Base-by-base conservation (phyloP, 2,329 filamentous ascomycete genomes). In the Diaporthe citriasiana region DNA sequence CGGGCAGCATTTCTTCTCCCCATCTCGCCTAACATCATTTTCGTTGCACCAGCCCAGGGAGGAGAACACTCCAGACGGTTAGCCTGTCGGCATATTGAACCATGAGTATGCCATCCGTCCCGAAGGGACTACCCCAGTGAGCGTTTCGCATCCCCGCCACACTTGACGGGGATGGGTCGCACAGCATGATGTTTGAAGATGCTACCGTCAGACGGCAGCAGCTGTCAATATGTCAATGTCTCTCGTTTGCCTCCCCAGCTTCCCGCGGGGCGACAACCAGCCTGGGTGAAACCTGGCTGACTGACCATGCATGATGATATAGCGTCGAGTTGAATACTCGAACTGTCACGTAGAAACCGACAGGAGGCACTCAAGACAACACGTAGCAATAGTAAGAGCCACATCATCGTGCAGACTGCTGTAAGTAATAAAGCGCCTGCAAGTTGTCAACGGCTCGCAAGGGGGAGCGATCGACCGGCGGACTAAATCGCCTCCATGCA, bases 101-200 rank as follows among this genome's bases (percentile, higher is more conserved):
- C 47, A 51, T 51, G 47, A 30, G 40, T 40, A 40, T 40, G 45
- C 33, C 63, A 33, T 53, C 63, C 63, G 47, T 27, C n/a, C 63
- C 3, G 13, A 25, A 30, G 17, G 33, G n/a, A 40, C 63, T 40
- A 22, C 47, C 35, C 22, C 47, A 53, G 33, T 53, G 45, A n/a
- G 47, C 33, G 63, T 53, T 53, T 53, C 47, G 63, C 63, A 68
- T 51, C n/a, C 42, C 63, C 30, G 63, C 63, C 63, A 66, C 63
- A 17, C 35, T 38, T 19, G 38, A 45, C 63, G 22, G 30, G 40
- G 47, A 53, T 53, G 45, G 17, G 56, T 73, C 47, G 19, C 72
- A 73, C 72, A 33, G 66, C 72, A 73, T 73, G 30, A 51, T 57
- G 66, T 71, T 71, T 71, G 59, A 50, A 71, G 66, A 53, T 57